These are phyloP conservation scores for Trametes pubescens DNA, from an alignment of 1,284 basidiomycete species.

Conservation along the genomic window DNA sequence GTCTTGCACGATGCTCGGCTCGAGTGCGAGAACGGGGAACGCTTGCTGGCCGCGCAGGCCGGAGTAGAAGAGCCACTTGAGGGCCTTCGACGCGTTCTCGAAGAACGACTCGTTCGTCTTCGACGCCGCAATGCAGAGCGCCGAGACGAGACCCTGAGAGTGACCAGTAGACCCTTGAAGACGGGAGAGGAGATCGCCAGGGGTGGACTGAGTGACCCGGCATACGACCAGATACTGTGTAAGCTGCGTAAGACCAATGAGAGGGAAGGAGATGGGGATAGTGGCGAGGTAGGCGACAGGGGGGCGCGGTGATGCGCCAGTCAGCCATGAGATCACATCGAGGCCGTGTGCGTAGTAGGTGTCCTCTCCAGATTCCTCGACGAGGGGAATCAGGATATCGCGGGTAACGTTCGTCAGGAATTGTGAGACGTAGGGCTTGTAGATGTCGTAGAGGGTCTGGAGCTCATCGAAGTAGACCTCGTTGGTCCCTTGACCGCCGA, in stretches of 20 bases:
- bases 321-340: conserved; percentile 87
- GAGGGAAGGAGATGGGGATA: conserved; percentile 93
- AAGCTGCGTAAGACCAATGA: conserved; percentile 97
- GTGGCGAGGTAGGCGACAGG: conserved; percentile 91
- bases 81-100: conserved; percentile 82
- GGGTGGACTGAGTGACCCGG: conserved; percentile 77
- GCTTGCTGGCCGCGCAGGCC: conserved; percentile 93
- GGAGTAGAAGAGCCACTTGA: conserved; percentile 93
- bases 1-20: conserved; percentile 89
- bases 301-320: conserved; percentile 74
- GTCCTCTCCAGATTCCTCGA: conserved; percentile 65
- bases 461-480: conserved; percentile 99
- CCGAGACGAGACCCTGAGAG: conserved; percentile 96
- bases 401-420: conserved; percentile 73
- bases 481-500: conserved; percentile 99
- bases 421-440: conserved; percentile 84
- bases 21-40: conserved; percentile 94
- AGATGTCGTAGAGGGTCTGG: conserved; percentile 90
- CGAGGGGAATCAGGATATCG: conserved; percentile 79
- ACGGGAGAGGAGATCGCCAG: conserved; percentile 80
- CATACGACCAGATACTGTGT: conserved; percentile 90
- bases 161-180: conserved; percentile 94
- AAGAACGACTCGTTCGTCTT: conserved; percentile 78
- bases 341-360: conserved; percentile 86
- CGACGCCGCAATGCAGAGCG: conserved; percentile 88